phyloP scores from a whole-genome alignment of 345 rosid genomes.

The Microthlaspi erraticum region DNA sequence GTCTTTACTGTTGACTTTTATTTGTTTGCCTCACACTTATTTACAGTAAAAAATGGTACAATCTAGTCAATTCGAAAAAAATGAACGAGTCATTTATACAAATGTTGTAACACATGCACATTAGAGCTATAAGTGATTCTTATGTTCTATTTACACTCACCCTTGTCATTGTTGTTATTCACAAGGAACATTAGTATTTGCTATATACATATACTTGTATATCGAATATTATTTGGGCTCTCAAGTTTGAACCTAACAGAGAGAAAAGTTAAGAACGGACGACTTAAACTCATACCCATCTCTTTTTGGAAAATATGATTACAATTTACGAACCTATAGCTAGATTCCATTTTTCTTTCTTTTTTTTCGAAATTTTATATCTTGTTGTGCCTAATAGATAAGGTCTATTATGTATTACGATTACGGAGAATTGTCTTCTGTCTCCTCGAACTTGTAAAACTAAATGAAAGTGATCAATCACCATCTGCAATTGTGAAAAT shows the following conservation, averaged over 20 bases:
- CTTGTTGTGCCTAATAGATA: conserved; percentile 20
- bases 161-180: conserved; percentile 10
- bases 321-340: conserved; percentile 33
- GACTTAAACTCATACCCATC: conserved; percentile 33
- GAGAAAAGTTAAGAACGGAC: conserved; percentile 38
- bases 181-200: not conserved
- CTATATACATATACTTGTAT: not conserved
- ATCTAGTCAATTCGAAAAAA: not conserved
- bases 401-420: conserved; percentile 19
- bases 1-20: conserved; percentile 44
- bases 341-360: conserved; percentile 1
- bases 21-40: not conserved
- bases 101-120: conserved; percentile 9
- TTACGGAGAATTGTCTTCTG: conserved; percentile 29
- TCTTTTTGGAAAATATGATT: conserved; percentile 37
- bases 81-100: conserved; percentile 14
- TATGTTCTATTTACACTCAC: not conserved
- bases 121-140: conserved; percentile 15
- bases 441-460: conserved; percentile 30
- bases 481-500: conserved; percentile 22
- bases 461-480: conserved; percentile 37
- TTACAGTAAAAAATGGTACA: not conserved
- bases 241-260: conserved; percentile 33
- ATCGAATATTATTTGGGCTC: not conserved
- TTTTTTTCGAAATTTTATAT: not conserved